Evolutionary conservation across 2,329 filamentous ascomycete genomes (phyloP).

Genomic region (Juglanconis juglandina): DNA sequence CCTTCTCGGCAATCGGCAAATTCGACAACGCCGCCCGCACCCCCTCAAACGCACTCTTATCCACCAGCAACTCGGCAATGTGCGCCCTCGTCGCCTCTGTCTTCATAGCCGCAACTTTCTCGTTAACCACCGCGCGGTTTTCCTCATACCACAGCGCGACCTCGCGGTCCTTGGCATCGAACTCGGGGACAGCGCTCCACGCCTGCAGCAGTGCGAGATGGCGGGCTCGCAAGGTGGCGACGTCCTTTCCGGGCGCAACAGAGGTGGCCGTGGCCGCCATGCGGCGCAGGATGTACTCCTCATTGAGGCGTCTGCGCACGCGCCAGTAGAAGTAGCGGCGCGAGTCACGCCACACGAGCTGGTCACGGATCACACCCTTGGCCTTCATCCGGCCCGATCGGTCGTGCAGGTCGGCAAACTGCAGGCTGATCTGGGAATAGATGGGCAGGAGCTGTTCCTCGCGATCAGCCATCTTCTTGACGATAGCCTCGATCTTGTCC

Average conservation of each 20-base stretch:
- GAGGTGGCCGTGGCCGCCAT: constrained; percentile 53
- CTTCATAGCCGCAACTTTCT: constrained; percentile 83
- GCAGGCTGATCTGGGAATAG: constrained; percentile 90
- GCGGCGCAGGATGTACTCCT: constrained; percentile 94
- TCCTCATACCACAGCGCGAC: constrained; percentile 96
- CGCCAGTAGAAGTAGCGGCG: constrained; percentile 99
- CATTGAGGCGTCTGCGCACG: constrained; percentile 90
- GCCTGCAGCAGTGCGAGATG: constrained; percentile 75
- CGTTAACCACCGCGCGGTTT: constrained; percentile 76
- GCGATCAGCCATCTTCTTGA: constrained; percentile 77
- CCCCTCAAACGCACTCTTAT: constrained; percentile 66
- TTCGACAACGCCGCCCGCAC: constrained; percentile 66
- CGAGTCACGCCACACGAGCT: constrained; percentile 81
- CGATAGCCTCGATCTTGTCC: constrained; percentile 75
- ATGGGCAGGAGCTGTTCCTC: constrained; percentile 89
- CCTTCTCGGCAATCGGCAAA: constrained; percentile 66
- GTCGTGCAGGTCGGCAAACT: constrained; percentile 97
- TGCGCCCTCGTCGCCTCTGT: constrained; percentile 48
- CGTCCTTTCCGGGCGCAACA: constrained; percentile 38
- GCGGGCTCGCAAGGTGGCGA: constrained; percentile 54
- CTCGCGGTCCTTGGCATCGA: constrained; percentile 73
- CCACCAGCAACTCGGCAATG: constrained; percentile 36
- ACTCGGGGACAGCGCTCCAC: constrained; percentile 77
- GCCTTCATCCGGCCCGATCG: constrained; percentile 96
- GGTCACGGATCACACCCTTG: constrained; percentile 86